phyloP scores from a whole-genome alignment of 768 basidiomycete genomes.

The Russula griseocarnosa region DNA sequence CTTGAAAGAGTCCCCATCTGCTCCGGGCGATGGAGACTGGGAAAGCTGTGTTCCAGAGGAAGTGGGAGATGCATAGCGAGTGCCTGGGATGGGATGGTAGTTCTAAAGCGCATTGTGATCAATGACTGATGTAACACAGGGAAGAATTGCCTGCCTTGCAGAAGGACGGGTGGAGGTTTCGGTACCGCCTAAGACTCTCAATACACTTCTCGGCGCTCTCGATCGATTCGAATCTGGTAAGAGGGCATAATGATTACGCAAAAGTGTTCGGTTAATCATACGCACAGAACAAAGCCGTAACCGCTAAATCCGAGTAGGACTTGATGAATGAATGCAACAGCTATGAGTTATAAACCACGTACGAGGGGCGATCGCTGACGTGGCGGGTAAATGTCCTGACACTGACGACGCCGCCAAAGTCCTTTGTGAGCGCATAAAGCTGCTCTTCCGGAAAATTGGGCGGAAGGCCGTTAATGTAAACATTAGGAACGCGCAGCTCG shows the following conservation, averaged over 20 bases:
- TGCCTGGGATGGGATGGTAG: constrained; percentile 82
- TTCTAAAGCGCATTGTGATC: constrained; percentile 37
- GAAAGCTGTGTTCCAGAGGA: constrained; percentile 18
- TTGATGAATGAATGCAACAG: constrained; percentile 4
- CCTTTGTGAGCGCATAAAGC: constrained; percentile 62
- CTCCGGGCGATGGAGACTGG: constrained; percentile 16
- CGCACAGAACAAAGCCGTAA: constrained; percentile 77
- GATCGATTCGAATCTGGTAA: constrained; percentile 58
- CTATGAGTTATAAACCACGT: constrained; percentile 30
- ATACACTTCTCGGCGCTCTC: constrained; percentile 75
- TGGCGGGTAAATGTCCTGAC: constrained; percentile 83
- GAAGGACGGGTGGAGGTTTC: constrained; percentile 81
- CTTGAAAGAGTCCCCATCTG: constrained; percentile 51
- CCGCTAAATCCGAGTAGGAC: constrained; percentile 43
- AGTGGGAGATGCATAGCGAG: constrained; percentile 46
- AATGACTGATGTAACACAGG: constrained; percentile 3
- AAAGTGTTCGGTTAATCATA: constrained; percentile 20
- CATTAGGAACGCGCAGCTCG: constrained; percentile 55
- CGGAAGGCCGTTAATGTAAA: constrained; percentile 85
- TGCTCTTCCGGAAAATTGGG: constrained; percentile 80
- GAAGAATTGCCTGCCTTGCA: constrained; percentile 55
- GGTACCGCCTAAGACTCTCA: constrained; percentile 58
- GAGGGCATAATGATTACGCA: neutral
- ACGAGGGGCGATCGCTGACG: constrained; percentile 65
- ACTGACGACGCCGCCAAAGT: constrained; percentile 71